Evolutionary conservation across 2,329 filamentous ascomycete genomes (phyloP), one percentile per base, ranked within the genome.

Genomic region (Sarocladium brachiariae): DNA sequence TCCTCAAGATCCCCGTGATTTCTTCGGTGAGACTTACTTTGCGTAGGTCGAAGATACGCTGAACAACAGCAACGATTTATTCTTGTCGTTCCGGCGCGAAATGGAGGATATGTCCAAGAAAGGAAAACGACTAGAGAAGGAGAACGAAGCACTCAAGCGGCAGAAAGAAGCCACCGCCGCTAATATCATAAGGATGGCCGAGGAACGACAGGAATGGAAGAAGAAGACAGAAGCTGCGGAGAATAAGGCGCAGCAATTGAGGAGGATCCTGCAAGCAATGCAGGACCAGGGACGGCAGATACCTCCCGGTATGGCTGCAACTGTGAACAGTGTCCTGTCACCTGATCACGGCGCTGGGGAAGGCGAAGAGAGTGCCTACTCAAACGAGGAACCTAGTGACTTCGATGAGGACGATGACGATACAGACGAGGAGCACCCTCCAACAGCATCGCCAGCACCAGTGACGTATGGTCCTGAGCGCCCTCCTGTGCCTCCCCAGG

Each of bases 51-150:
- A 97, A 78, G 93, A 97, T 70, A 97, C 92, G 33, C 79, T 97
- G 49, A 97, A 96, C 71, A 97, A 96, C 66, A 96, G 89, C 69
- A 97, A 97, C 72, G 93, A 97, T 65, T 75, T 97, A 50, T 97
- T 97, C 69, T 75, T 96, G 58, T 96, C 93, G 1, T 97, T 97
- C 70, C 83, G 92, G 50, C 96, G 96, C 72, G 93, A 97, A 70
- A 97, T 97, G 91, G 93, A 97, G 70, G 93, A 97, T 63, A 97
- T 97, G 91, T 96, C 91, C 1, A 96, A 96, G 73, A 97, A 97
- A 73, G 96, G 92, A 5, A 96, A 96, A 70, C 85, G 90, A 23
- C 75, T 99, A 50, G 93, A 99, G 67, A 96, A 96, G 70, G 93
- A 99, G 63, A 97, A 99, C 61, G 86, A 93, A 59, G 86, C 81